Base-by-base conservation (phyloP, 139 green algal genomes). In the Chlorella sp. region DNA sequence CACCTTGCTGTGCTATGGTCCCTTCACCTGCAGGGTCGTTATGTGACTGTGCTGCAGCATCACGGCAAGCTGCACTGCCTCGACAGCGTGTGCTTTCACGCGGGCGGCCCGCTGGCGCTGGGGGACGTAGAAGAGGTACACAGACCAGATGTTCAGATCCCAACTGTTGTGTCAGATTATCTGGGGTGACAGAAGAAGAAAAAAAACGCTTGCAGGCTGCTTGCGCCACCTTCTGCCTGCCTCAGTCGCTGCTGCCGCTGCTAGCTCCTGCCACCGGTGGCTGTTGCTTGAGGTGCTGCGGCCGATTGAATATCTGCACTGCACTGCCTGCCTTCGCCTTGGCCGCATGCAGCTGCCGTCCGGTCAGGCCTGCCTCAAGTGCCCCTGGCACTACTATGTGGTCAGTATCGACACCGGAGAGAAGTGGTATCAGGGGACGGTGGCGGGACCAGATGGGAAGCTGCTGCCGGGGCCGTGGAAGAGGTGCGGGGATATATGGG, bases 331-430 rank as follows among this genome's bases (percentile, higher is more conserved):
- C n/a, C n/a, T n/a, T n/a, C n/a, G n/a, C 48, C 48, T 57, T 57
- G 5, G 48, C 48, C 48, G 7, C 48, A 57, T 57, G 48, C 48
- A 57, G 90, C 42, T 86, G 34, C 75, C 75, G 18, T 77, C 83
- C 0, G 48, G 81, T 19, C 34, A 73, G 15, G 26, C 91, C 68
- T 94, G 90, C 71, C 30, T 94, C 36, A 68, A 84, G 24, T 94
- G 91, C 64, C 91, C 91, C 7, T 94, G 91, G 90, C 92, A 94
- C 81, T 92, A 91, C 80, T 94, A 94, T 68, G 64, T 92, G 5
- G 84, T 92, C 7, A 37, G 21, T 1, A 57, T 94, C 24, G 14
- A 87, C 7, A 81, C 57, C 30, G 92, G 92, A 64, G 88, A 93
- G 40, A 94, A 94, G 79, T 90, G 76, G 64, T 94, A 94, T 81